A percentile compares a stretch with the other conserved stretches of the same genome.
phyloP scores from a whole-genome alignment of 805 yeast genomes.

The Yarrowia sp. region DNA sequence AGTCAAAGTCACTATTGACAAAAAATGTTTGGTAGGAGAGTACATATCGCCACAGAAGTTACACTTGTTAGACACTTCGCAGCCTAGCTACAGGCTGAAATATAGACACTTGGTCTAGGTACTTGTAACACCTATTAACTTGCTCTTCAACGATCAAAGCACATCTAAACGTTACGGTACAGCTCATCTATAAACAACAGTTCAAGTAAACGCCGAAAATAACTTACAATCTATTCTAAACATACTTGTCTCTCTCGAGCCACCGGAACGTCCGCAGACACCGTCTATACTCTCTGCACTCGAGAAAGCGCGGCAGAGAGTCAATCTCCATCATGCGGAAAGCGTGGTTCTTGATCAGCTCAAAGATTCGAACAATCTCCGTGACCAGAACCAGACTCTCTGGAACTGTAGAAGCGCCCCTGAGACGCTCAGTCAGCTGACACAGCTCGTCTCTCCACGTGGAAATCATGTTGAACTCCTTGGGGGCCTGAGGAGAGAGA shows the following conservation, averaged over 20 bases:
- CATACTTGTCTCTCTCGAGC: not conserved
- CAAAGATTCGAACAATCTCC: constrained; percentile 1
- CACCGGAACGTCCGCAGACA: constrained; percentile 5
- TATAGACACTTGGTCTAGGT: no score
- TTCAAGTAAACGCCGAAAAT: no score
- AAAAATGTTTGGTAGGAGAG: no score
- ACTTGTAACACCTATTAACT: no score
- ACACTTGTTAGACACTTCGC: no score
- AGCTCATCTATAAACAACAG: no score
- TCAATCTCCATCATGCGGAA: constrained; percentile 24
- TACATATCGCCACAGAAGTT: no score
- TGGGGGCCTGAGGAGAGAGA: constrained; percentile 46
- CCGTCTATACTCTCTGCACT: not conserved
- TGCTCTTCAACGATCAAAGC: no score
- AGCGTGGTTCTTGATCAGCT: not conserved
- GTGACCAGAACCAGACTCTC: constrained; percentile 38
- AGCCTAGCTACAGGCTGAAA: no score
- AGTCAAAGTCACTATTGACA: no score
- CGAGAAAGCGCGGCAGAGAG: constrained; percentile 5
- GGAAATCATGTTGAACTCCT: constrained; percentile 56
- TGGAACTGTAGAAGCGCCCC: not conserved
- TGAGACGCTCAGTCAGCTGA: not conserved
- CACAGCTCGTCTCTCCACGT: not conserved
- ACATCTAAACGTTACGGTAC: no score
- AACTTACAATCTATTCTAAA: not conserved